A percentile compares a stretch with the other conserved stretches of the same genome.
These are phyloP conservation scores for Fusarium citri DNA, from an alignment of 2,329 filamentous ascomycete species.

Conservation along the genomic window DNA sequence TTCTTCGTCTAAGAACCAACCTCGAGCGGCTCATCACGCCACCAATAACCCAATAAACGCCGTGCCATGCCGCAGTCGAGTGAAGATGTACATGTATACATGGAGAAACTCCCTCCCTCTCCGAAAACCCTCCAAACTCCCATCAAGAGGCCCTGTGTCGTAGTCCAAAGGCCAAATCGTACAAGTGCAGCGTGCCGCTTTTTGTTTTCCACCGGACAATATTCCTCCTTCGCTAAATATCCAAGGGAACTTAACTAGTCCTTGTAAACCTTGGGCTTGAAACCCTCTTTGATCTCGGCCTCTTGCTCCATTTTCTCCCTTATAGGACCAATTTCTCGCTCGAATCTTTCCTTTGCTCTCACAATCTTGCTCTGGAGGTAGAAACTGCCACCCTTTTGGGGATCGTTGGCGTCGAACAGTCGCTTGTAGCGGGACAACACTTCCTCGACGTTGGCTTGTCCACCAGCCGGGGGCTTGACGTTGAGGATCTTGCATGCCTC, in stretches of 20 bases:
- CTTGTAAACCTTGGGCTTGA: slow-evolving; percentile 96
- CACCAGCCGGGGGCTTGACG: slow-evolving; percentile 82
- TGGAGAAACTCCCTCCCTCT: slow-evolving; percentile 36
- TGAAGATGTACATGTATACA: slow-evolving; percentile 63
- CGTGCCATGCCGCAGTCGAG: slow-evolving; percentile 66
- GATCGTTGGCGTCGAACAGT: slow-evolving; percentile 93
- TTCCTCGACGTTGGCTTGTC: slow-evolving; percentile 80
- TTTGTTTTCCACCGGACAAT: slow-evolving; percentile 2
- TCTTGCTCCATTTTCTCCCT: slow-evolving; percentile 78
- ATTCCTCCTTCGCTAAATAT: neutral
- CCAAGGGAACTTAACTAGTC: slow-evolving; percentile 63
- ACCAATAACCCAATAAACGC: slow-evolving; percentile 56
- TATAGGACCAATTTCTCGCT: slow-evolving; percentile 82
- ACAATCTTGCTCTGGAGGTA: slow-evolving; percentile 98
- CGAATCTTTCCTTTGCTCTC: slow-evolving; percentile 89
- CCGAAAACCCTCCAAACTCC: slow-evolving; percentile 36
- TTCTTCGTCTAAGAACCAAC: slow-evolving; percentile 48
- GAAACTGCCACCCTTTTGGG: slow-evolving; percentile 95
- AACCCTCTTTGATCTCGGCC: slow-evolving; percentile 84
- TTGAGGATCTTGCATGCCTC: slow-evolving; percentile 98
- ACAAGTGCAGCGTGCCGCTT: slow-evolving; percentile 25
- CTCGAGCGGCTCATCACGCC: slow-evolving; percentile 47
- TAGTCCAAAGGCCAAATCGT: slow-evolving; percentile 31
- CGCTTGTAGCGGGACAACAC: slow-evolving; percentile 92
- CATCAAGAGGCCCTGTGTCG: slow-evolving; percentile 5